A percentile compares a stretch with the other conserved stretches of the same genome.
Conservation (phyloP, 352 stramenopile genomes). For the Thalassiosira hispida region DNA sequence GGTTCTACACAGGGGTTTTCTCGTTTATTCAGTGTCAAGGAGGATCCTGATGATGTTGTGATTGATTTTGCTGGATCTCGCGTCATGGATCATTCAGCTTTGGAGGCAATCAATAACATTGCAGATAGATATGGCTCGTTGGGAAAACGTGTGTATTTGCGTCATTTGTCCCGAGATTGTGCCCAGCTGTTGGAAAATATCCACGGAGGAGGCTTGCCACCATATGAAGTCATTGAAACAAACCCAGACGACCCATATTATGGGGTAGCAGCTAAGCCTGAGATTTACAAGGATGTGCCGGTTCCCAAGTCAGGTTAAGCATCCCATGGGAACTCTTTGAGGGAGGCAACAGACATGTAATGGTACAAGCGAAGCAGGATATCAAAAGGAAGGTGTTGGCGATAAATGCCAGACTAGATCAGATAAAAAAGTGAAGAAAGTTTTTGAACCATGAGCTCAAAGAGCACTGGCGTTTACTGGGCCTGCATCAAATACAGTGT, state of each 20-base stretch:
- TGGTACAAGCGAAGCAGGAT: no score
- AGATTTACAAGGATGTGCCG: conserved; percentile 39
- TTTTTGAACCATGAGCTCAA: no score
- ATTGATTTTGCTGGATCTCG: conserved; percentile 75
- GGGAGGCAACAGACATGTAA: no score
- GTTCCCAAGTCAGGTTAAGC: conserved; percentile 19
- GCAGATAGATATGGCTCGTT: conserved; percentile 62
- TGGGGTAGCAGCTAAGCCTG: conserved; percentile 50
- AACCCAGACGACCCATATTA: conserved; percentile 72
- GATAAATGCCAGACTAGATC: no score
- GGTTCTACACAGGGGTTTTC: conserved; percentile 66
- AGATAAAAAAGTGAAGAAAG: no score
- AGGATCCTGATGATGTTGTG: conserved; percentile 69
- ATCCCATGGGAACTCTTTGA: no score
- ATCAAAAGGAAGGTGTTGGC: no score
- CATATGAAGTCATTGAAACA: conserved; percentile 66
- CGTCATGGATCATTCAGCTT: conserved; percentile 76
- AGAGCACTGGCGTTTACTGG: no score
- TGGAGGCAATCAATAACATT: conserved; percentile 73
- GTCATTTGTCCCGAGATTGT: conserved; percentile 69
- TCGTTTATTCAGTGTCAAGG: conserved; percentile 65
- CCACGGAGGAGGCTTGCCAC: conserved; percentile 41
- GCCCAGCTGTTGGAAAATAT: conserved; percentile 52
- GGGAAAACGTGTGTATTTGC: conserved; percentile 69
- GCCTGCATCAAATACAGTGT: no score